These are phyloP conservation scores for Epichloe gansuensis DNA, from an alignment of 2,329 filamentous ascomycete genomes.

Conservation along the genomic window DNA sequence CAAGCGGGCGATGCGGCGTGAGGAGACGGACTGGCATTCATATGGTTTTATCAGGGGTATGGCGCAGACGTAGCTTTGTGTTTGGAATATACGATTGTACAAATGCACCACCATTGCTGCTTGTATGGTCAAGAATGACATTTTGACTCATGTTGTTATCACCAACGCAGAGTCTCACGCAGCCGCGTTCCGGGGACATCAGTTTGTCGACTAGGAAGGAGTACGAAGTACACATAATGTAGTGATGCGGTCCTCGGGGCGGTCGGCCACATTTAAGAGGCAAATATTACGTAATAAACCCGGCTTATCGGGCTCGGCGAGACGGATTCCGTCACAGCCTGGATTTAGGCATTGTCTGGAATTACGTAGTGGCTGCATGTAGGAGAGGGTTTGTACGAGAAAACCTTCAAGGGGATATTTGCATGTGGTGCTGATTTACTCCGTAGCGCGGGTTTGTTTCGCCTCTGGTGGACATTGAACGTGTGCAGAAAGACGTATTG, in stretches of 20 bases:
- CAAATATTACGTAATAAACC: conserved; percentile 2
- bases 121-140: too few relatives aligned
- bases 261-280: background rate
- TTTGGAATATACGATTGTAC: background rate
- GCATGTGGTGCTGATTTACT: background rate
- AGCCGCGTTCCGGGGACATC: background rate
- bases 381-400: background rate
- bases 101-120: background rate
- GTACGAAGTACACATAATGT: too few relatives aligned
- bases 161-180: background rate
- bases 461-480: too few relatives aligned
- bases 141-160: too few relatives aligned
- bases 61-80: background rate
- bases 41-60: background rate
- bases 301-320: background rate
- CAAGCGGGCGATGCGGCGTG: background rate
- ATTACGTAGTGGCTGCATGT: too few relatives aligned
- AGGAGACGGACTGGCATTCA: background rate
- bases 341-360: too few relatives aligned
- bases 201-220: too few relatives aligned
- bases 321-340: too few relatives aligned
- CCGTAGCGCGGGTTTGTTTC: background rate
- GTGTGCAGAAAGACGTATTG: too few relatives aligned
- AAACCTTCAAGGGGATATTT: background rate
- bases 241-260: background rate